Evolutionary conservation across 108 stramenopile genomes (phyloP).

Genomic region (Cylindrotheca fusiformis): DNA sequence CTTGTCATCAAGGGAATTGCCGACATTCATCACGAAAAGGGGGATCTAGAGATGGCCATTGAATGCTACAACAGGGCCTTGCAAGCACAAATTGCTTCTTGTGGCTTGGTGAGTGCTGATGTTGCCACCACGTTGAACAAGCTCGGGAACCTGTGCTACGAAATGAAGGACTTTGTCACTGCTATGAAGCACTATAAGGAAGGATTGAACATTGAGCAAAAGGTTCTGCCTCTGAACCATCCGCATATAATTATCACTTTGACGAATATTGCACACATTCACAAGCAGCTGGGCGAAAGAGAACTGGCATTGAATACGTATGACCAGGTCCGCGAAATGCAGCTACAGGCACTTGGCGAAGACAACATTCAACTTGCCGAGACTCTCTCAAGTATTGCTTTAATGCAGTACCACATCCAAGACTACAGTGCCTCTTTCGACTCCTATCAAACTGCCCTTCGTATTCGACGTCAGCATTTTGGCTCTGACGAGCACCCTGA

Average conservation of each 20-base stretch:
- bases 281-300: constrained; percentile 46
- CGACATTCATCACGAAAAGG: constrained; percentile 51
- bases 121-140: constrained; percentile 71
- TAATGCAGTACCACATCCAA: constrained; percentile 50
- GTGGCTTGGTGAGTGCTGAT: constrained; percentile 50
- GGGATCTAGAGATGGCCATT: constrained; percentile 41
- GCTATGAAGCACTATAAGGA: constrained; percentile 59
- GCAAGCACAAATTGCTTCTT: constrained; percentile 26
- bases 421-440: constrained; percentile 53
- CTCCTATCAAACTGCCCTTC: constrained; percentile 59
- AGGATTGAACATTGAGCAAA: constrained; percentile 54
- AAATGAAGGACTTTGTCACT: constrained; percentile 42
- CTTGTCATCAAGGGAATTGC: constrained; percentile 63
- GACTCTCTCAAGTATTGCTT: constrained; percentile 51
- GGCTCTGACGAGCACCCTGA: constrained; percentile 53
- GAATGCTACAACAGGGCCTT: constrained; percentile 33
- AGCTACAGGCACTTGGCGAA: constrained; percentile 25
- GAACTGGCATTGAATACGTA: constrained; percentile 40
- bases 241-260: constrained; percentile 49
- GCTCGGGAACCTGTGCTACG: constrained; percentile 71
- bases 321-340: constrained; percentile 37
- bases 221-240: constrained; percentile 40
- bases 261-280: constrained; percentile 38
- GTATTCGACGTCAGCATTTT: constrained; percentile 44
- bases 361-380: constrained; percentile 37